Base-by-base conservation (phyloP, 768 basidiomycete genomes). In the Chiua virens region DNA sequence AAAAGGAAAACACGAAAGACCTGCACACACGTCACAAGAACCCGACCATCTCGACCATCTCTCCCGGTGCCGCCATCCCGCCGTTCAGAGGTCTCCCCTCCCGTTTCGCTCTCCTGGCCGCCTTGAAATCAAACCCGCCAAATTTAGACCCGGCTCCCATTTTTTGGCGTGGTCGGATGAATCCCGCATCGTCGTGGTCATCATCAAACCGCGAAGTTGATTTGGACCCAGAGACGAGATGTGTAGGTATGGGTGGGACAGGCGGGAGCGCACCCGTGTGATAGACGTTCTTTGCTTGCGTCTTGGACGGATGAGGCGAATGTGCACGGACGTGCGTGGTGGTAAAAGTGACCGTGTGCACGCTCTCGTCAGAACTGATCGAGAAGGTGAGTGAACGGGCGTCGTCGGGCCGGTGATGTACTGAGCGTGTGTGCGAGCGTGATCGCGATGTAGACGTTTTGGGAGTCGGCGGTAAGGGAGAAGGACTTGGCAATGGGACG, bases 31-130 rank as follows among this genome's bases (percentile, higher is more conserved):
- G 15, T n/a, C 55, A 50, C 58, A 60, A 10, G 46, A 69, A 69
- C 7, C 67, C 67, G 4, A 69, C 57, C 67, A 69, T 69, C 54
- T 67, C 66, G 14, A 69, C 27, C 45, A 58, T 5, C 47, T 66
- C 58, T 2, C 66, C 58, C 0, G 53, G 54, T 17, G 61, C 62
- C 0, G 35, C 57, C 21, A 40, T n/a, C 4, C 15, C 15, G 6
- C 55, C 50, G 1, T 49, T 38, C 7, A 10, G 38, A 0, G 20
- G 0, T 42, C 37, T 61, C 5, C 62, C 60, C 25, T 67, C 65
- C 11, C 62, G 58, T 28, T 67, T 67, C 5, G 67, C 62, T 13
- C 60, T 56, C 3, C 60, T 44, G 2, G 65, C 65, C 0, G 67
- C 60, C 47, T 67, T 67, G 58, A 67, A 67, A 1, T 69, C 67